Evolutionary conservation across 2,329 filamentous ascomycete genomes (phyloP).

Genomic region (Beauveria sp.): DNA sequence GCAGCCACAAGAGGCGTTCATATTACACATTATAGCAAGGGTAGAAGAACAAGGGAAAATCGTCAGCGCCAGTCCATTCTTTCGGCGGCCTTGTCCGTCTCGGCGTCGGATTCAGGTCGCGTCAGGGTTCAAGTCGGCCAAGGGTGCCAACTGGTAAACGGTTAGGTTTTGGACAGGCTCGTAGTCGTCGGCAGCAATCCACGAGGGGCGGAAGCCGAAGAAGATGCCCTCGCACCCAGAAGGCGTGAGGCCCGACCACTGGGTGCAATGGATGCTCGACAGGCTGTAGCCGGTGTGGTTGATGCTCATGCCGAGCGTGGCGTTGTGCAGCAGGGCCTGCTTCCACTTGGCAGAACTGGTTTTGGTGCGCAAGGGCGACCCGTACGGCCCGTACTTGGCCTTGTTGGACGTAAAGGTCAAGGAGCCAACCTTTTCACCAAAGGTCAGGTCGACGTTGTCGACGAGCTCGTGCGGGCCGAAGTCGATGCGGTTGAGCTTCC

Average conservation of each 20-base stretch:
- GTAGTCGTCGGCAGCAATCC: neutral
- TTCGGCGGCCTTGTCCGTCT: too few relatives aligned
- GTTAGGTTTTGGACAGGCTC: too few relatives aligned
- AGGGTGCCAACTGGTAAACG: too few relatives aligned
- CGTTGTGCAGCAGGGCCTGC: neutral
- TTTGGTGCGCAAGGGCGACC: neutral
- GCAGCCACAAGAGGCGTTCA: too few relatives aligned
- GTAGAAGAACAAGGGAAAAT: too few relatives aligned
- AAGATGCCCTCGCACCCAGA: neutral
- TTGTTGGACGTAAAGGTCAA: neutral
- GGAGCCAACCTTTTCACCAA: neutral
- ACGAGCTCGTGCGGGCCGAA: neutral
- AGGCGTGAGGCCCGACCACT: neutral
- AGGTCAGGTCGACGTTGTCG: neutral
- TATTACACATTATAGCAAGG: too few relatives aligned
- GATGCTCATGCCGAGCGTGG: neutral
- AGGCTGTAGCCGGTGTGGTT: neutral
- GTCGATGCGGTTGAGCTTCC: neutral
- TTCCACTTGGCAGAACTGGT: too few relatives aligned
- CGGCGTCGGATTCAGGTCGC: too few relatives aligned
- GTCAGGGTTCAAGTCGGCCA: too few relatives aligned
- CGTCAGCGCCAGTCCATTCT: too few relatives aligned
- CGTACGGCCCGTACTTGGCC: neutral
- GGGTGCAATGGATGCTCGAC: neutral
- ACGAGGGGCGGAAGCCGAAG: neutral